Evolutionary conservation across 164 flowering plant genomes (phyloP), one percentile per base, ranked within the genome.

Genomic region (Aristolochia californica): DNA sequence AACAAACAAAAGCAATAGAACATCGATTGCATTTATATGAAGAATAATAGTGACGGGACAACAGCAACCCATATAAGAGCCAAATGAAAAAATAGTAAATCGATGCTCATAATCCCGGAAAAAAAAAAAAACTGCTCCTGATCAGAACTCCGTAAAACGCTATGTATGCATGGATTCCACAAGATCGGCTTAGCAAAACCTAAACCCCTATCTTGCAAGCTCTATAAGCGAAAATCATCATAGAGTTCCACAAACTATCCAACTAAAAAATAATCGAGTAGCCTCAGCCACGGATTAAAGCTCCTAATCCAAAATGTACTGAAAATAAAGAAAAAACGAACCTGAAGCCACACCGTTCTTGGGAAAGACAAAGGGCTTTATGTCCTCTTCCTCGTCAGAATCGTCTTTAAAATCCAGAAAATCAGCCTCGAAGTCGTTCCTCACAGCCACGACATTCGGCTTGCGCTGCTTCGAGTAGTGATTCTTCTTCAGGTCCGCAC

Each of bases 341-440:
- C 68, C 68, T 50, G 62, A 66, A 21, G 74, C 51, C 14, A 63
- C 10, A n/a, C 61, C 56, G 55, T 73, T 55, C 38, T 64, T 65
- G 47, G 85, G 62, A 63, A 76, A 77, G 52, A 75, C 48, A 16
- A 73, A 71, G 22, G 78, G 70, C 62, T 82, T 78, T 14, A 74
- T 70, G 53, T 18, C 40, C 2, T 62, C 65, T n/a, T 66, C 80
- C 4, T 59, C 78, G 28, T 81, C 94, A 20, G 77, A 73, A 9
- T 70, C 77, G 55, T 80, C 88, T 67, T 82, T 82, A 61, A 87
- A 93, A 5, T 55, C 89, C 65, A 72, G 85, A 57, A 85, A 88
- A 71, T 84, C 97, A 26, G 91, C 94, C 75, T 93, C 96, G 72
- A 89, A 85, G 21, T 87, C 96, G 64, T 78, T 82, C 50, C 67